Evolutionary conservation across 2,329 filamentous ascomycete genomes (phyloP), one percentile per base, ranked within the genome.

Genomic region (Pyricularia pennisetigena): DNA sequence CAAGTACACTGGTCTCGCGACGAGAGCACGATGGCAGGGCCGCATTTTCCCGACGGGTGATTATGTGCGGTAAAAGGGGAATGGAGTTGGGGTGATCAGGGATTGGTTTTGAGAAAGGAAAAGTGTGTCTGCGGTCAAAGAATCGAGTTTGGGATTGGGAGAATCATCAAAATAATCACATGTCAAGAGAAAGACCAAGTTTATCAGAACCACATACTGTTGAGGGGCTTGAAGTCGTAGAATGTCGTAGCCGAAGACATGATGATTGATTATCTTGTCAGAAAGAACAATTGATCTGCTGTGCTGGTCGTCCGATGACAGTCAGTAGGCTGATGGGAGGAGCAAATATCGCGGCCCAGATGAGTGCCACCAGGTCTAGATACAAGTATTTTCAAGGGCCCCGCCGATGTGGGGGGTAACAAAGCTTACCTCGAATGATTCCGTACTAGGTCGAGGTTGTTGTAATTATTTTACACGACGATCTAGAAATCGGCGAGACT

Each of bases 181-280:
- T 26, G 32, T 61, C 57, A 24, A 4, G 57, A 61, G 63, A 49
- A 32, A 16, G 64, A 49, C 54, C n/a, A 61, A 30, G 20, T 57
- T 59, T 32, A 24, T 65, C 6, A 24, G 14, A 54, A 26, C 14
- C 65, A 85, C 89, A 71, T 83, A 93, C 90, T 93, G 80, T 94
- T 88, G 73, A 90, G 86, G 72, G 91, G 89, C 82, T 89, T 92
- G 81, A 96, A 96, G 78, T 94, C 90, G 84, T 90, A 95, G 78
- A 97, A 92, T 68, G 78, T 82, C 24, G 88, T 89, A 73, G 88
- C 88, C 68, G 88, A 89, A 30, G 89, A 81, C 89, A 91, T 92
- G 72, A 74, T 54, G 64, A 28, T 16, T 28, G 59, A 62, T 28
- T 23, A 62, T 62, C 59, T 62, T 62, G 9, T 26, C 6, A n/a